These are phyloP conservation scores for Chytriomyces hyalinus DNA, from an alignment of 192 early-diverging fungal species.

Conservation along the genomic window DNA sequence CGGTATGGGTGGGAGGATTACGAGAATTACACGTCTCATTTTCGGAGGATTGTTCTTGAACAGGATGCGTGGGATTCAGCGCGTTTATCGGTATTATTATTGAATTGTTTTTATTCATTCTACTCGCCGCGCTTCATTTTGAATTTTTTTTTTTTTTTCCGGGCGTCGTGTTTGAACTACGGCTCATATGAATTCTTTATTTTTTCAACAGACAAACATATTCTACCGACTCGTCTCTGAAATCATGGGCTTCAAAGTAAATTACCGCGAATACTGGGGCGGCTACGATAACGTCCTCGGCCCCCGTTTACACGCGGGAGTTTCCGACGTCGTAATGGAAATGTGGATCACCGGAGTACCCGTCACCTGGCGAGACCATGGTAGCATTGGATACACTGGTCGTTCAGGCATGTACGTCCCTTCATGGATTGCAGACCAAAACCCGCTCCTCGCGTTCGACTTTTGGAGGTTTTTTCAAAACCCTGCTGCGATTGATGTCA, in stretches of 20 bases:
- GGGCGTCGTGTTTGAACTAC: too few relatives aligned
- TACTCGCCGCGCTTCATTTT: too few relatives aligned
- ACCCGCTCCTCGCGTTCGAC: constrained; percentile 23
- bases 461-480: constrained; percentile 33
- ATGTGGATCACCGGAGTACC: constrained; percentile 29
- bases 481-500: neutral
- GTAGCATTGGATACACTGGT: constrained; percentile 19
- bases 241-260: constrained; percentile 25
- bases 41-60: constrained; percentile 12
- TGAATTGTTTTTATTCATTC: too few relatives aligned
- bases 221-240: constrained; percentile 28
- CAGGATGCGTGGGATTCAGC: constrained; percentile 33
- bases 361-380: constrained; percentile 28
- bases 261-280: constrained; percentile 20
- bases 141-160: too few relatives aligned
- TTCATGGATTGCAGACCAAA: constrained; percentile 18
- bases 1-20: constrained; percentile 21
- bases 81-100: neutral
- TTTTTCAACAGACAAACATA: constrained; percentile 3
- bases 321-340: constrained; percentile 30
- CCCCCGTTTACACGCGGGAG: constrained; percentile 14
- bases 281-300: constrained; percentile 29
- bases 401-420: constrained; percentile 28
- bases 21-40: constrained; percentile 7
- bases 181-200: too few relatives aligned